Evolutionary conservation across 495 filamentous ascomycete genomes (phyloP).

Genomic region (Tetracladium setigerum): DNA sequence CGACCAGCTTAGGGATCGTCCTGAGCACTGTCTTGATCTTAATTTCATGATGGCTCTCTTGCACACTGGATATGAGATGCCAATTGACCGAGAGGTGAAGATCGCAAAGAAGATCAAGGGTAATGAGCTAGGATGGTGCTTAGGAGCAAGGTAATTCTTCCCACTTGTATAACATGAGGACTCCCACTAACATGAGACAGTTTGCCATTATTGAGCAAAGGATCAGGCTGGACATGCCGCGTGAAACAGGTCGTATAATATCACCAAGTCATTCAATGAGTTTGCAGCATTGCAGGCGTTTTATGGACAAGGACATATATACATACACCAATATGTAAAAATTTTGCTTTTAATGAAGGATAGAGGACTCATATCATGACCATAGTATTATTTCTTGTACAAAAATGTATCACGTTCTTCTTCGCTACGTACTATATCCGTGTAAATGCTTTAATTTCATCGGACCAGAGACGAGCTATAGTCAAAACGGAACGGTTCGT

Average conservation of each 20-base stretch:
- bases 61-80: constrained; percentile 98
- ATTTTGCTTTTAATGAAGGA: not conserved
- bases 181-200: constrained; percentile 29
- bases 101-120: constrained; percentile 98
- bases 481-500: too few relatives aligned
- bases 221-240: constrained; percentile 70
- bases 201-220: constrained; percentile 65
- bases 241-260: constrained; percentile 41
- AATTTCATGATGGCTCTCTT: constrained; percentile 91
- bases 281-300: constrained; percentile 19
- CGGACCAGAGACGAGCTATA: too few relatives aligned
- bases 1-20: constrained; percentile 65
- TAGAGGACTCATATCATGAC: too few relatives aligned
- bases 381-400: too few relatives aligned
- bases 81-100: constrained; percentile 87
- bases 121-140: constrained; percentile 95
- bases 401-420: too few relatives aligned
- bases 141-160: constrained; percentile 75
- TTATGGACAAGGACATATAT: not conserved
- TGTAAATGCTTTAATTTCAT: too few relatives aligned
- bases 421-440: too few relatives aligned
- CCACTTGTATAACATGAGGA: not conserved
- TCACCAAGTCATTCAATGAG: not conserved
- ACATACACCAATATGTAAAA: not conserved
- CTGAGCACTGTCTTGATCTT: constrained; percentile 88